Percentiles rank a stretch among this genome's conserved stretches.
Conservation (phyloP, 2,329 filamentous ascomycete genomes). For the Colletotrichum liriopes region DNA sequence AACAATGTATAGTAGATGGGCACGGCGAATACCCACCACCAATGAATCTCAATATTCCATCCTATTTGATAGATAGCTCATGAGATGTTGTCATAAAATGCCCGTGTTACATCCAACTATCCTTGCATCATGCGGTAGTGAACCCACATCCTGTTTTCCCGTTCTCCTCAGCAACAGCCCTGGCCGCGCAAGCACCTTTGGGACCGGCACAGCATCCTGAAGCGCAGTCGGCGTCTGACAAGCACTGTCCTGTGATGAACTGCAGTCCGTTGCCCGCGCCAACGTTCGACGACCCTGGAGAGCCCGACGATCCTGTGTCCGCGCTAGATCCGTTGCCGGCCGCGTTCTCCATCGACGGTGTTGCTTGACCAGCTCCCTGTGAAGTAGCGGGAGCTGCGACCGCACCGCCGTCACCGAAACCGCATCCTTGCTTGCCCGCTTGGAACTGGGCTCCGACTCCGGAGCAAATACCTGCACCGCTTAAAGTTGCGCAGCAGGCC, state of each 20-base stretch:
- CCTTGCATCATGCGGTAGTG: background rate
- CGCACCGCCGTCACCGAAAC: constrained; percentile 43
- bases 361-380: constrained; percentile 9
- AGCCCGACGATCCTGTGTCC: background rate
- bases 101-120: too few relatives aligned
- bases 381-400: constrained; percentile 5
- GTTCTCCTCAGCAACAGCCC: constrained; percentile 50
- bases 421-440: constrained; percentile 50
- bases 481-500: constrained; percentile 46
- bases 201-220: constrained; percentile 52
- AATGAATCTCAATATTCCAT: too few relatives aligned
- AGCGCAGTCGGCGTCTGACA: constrained; percentile 51
- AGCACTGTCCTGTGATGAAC: constrained; percentile 54
- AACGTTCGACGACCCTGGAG: constrained; percentile 46
- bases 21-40: too few relatives aligned
- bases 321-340: constrained; percentile 9
- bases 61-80: too few relatives aligned
- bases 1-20: too few relatives aligned
- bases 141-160: constrained; percentile 44
- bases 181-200: constrained; percentile 54
- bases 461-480: constrained; percentile 50
- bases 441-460: constrained; percentile 47
- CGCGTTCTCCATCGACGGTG: constrained; percentile 23
- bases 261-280: constrained; percentile 51
- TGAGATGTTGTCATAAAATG: too few relatives aligned